These are phyloP conservation scores for Pleodorina starrii DNA, from an alignment of 139 green algal genomes.

Conservation along the genomic window DNA sequence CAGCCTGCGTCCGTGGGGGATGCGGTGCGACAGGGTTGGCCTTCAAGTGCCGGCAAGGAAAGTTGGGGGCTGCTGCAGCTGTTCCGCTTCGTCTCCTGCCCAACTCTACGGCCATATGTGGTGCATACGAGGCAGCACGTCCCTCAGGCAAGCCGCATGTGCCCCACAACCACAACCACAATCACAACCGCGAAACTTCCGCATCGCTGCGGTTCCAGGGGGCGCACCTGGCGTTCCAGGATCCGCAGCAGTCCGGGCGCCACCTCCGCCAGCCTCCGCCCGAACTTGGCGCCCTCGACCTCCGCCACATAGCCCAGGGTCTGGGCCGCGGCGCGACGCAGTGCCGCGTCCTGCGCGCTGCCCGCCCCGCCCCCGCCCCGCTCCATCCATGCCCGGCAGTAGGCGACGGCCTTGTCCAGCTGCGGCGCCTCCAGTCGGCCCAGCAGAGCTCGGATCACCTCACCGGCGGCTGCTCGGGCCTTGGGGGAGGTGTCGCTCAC, in stretches of 20 bases:
- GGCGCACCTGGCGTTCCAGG: conserved; percentile 55
- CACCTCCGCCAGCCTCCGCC: conserved; percentile 45
- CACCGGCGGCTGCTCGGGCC: conserved; percentile 63
- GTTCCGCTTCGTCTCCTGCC: too few species aligned
- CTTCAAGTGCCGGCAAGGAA: too few species aligned
- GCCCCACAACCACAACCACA: too few species aligned
- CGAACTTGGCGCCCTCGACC: conserved; percentile 67
- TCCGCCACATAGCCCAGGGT: conserved; percentile 69
- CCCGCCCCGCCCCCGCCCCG: neutral
- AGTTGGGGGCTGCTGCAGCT: too few species aligned
- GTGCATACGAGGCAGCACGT: too few species aligned
- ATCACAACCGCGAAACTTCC: too few species aligned
- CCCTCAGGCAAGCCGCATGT: too few species aligned
- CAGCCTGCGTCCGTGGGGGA: too few species aligned
- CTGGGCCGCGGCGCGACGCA: conserved; percentile 73
- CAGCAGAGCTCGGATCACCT: conserved; percentile 74
- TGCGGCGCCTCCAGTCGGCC: conserved; percentile 49
- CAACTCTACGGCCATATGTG: too few species aligned
- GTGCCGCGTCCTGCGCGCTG: conserved; percentile 41
- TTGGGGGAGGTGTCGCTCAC: conserved; percentile 81
- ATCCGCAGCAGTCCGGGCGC: conserved; percentile 56
- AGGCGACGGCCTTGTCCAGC: conserved; percentile 67
- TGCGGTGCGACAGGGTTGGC: too few species aligned
- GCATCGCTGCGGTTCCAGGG: too few species aligned
- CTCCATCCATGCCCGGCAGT: conserved; percentile 49